A percentile compares a stretch with the other conserved stretches of the same genome.
phyloP scores from a whole-genome alignment of 176 grass and related monocot genomes.

The Avena sativa region DNA sequence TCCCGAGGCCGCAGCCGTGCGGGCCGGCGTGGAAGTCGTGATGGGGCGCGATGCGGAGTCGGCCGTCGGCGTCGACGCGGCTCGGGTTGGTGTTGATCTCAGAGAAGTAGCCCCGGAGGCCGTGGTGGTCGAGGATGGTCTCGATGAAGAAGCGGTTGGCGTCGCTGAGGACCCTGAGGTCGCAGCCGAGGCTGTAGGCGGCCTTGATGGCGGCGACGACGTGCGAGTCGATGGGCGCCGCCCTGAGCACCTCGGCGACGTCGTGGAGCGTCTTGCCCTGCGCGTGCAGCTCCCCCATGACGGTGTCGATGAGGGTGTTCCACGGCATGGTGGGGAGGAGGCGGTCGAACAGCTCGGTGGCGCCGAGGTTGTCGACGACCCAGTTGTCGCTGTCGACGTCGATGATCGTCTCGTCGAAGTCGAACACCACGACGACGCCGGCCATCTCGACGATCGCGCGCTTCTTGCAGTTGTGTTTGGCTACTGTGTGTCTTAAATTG shows the following conservation, averaged over 20 bases:
- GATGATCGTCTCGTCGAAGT: conserved; percentile 98
- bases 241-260: conserved; percentile 47
- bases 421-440: conserved; percentile 70
- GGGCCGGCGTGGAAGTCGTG: conserved; percentile 52
- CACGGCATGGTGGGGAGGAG: conserved; percentile 92
- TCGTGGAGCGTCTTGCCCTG: conserved; percentile 49
- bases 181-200: conserved; percentile 74
- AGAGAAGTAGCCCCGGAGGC: conserved; percentile 70
- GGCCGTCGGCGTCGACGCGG: conserved; percentile 53
- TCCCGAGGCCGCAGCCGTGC: conserved; percentile 64
- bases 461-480: background rate
- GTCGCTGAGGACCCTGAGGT: conserved; percentile 84
- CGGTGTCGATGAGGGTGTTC: conserved; percentile 85
- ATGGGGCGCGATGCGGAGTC: conserved; percentile 67
- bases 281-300: conserved; percentile 70
- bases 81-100: conserved; percentile 89
- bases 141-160: conserved; percentile 94
- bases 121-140: conserved; percentile 76
- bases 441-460: conserved; percentile 28
- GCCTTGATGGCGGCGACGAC: conserved; percentile 54
- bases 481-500: background rate
- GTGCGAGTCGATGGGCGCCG: conserved; percentile 59
- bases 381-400: conserved; percentile 94
- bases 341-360: conserved; percentile 68
- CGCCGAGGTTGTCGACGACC: conserved; percentile 67